phyloP scores from a whole-genome alignment of 2,329 filamentous ascomycete genomes.

The Polychaeton citri region DNA sequence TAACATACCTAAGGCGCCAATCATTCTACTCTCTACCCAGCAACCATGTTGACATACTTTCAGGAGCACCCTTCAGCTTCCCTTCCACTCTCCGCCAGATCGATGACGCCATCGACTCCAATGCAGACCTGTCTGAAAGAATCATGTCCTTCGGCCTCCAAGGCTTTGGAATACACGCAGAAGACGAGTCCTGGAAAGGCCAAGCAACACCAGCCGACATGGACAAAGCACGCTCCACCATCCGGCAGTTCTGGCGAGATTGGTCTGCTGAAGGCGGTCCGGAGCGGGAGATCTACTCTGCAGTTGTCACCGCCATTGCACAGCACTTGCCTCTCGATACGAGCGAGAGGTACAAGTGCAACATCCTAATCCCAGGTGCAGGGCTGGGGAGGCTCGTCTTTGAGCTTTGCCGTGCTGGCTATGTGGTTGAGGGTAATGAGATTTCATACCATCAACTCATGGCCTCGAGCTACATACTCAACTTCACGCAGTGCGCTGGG shows the following conservation, averaged over 20 bases:
- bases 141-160: constrained; percentile 60
- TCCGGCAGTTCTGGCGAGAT: constrained; percentile 89
- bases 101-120: constrained; percentile 79
- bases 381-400: constrained; percentile 82
- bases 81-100: constrained; percentile 64
- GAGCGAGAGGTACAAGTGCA: constrained; percentile 25
- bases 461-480: constrained; percentile 64
- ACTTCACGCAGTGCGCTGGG: constrained; percentile 45
- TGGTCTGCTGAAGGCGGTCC: constrained; percentile 67
- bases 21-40: constrained; percentile 85
- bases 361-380: constrained; percentile 74
- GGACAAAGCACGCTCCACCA: constrained; percentile 82
- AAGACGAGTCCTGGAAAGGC: constrained; percentile 50
- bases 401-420: constrained; percentile 65
- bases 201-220: constrained; percentile 61
- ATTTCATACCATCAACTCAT: constrained; percentile 96
- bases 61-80: constrained; percentile 68
- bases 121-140: constrained; percentile 66
- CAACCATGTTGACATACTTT: constrained; percentile 70
- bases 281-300: constrained; percentile 68
- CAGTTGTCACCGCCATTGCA: constrained; percentile 54
- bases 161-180: constrained; percentile 45
- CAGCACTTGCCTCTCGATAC: constrained; percentile 26
- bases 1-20: constrained; percentile 79
- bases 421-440: constrained; percentile 71